Evolutionary conservation across 116 monocot species (phyloP), one percentile per base, ranked within the genome.

Genomic region (Trichopus zeylanicus): DNA sequence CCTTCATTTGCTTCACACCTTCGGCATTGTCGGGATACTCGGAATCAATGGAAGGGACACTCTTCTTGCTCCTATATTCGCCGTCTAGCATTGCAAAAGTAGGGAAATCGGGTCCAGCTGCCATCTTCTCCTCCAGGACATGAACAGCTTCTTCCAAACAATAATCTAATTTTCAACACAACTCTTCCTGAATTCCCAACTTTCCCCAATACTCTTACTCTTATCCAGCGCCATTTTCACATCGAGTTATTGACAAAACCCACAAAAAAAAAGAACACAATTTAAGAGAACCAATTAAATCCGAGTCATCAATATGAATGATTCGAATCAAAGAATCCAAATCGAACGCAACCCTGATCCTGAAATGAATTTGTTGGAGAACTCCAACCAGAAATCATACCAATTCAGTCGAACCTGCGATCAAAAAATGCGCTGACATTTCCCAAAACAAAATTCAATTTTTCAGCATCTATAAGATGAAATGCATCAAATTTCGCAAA

Each of bases 61-160:
- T 61, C 25, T 77, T 57, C 49, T 67, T 63, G 13, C 39, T 13
- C 18, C 49, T 31, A 48, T 66, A 60, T 32, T 62, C 70, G 29
- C 31, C 59, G n/a, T 71, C 67, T 62, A 76, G 35, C 77, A 77
- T 66, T 8, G 56, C 15, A 15, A 61, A 67, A 56, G 48, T 24
- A 48, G 56, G 56, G 37, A 29, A 65, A 62, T 65, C 60, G 3
- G 46, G 20, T 4, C 60, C 46, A 23, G 60, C 46, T 37, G 46
- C 60, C 60, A 60, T 60, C 6, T 60, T 46, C 10, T 23, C 38
- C 46, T 46, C 22, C 46, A 60, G 18, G 46, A 24, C 60, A 60
- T 32, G 12, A 33, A 16, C 15, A 3, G 7, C 19, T 27, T 15
- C 53, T 53, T 28, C 53, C 28, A 28, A 53, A 29, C 13, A 15